Conservation (phyloP, 176 grass and related monocot species). For the Metroxylon sagu region DNA sequence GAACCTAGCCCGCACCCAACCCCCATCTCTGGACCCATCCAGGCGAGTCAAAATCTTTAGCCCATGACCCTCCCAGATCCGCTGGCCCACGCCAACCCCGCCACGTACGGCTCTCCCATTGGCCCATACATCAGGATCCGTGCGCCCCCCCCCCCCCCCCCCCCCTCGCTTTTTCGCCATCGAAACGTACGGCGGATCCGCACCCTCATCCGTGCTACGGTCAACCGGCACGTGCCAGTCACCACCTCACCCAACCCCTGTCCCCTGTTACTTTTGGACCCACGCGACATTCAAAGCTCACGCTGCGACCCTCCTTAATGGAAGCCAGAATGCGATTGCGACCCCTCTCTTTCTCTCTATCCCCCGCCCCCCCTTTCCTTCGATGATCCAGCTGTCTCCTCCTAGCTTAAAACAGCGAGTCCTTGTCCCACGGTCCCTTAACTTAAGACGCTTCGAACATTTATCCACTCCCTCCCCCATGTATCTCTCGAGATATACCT, state of each 20-base stretch:
- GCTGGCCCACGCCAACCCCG: too few species aligned
- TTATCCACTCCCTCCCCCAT: neutral
- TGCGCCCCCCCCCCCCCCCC: neutral
- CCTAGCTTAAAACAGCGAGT: constrained; percentile 9
- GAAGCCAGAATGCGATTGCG: too few species aligned
- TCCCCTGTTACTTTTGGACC: too few species aligned
- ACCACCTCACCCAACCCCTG: too few species aligned
- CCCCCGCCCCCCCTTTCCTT: neutral
- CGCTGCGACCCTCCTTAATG: too few species aligned
- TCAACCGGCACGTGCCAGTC: constrained; percentile 4
- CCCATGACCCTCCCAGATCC: too few species aligned
- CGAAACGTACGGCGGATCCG: neutral
- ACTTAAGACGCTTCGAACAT: constrained; percentile 23
- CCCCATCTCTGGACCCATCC: too few species aligned
- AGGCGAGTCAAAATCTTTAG: too few species aligned
- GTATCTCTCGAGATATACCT: constrained; percentile 7
- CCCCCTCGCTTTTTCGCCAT: neutral
- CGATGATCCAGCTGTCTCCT: constrained; percentile 42
- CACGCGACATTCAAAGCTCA: too few species aligned
- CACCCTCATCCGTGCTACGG: constrained; percentile 25
- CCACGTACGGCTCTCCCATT: too few species aligned
- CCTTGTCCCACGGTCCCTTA: neutral
- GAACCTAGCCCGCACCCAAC: too few species aligned
- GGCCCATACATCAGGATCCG: too few species aligned
- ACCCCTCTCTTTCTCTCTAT: neutral